A percentile compares a stretch with the other conserved stretches of the same genome.
Conservation (phyloP, 108 stramenopile species). For the Nitzschia sp. region DNA sequence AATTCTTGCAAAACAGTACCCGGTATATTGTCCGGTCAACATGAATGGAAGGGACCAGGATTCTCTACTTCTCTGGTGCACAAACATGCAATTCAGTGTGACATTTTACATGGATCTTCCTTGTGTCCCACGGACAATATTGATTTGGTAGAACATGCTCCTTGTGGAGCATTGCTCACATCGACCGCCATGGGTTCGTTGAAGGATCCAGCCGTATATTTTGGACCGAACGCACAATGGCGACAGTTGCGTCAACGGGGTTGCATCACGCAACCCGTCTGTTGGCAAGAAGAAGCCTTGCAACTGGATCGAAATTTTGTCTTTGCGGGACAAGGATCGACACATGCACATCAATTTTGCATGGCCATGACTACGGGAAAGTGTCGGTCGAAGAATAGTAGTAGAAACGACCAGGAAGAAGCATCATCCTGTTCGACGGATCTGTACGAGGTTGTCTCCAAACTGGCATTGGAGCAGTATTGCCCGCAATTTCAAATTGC, state of each 20-base stretch:
- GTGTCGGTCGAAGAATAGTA: constrained; percentile 9
- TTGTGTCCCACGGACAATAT: constrained; percentile 53
- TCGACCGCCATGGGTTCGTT: constrained; percentile 55
- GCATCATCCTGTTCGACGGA: neutral
- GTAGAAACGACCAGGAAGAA: neutral
- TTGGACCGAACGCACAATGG: constrained; percentile 49
- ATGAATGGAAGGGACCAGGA: neutral
- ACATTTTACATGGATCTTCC: constrained; percentile 61
- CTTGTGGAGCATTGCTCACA: constrained; percentile 39
- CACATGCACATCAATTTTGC: constrained; percentile 43
- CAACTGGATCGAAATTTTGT: constrained; percentile 27
- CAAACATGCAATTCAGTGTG: constrained; percentile 25
- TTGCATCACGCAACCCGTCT: constrained; percentile 37
- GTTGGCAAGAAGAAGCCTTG: constrained; percentile 39
- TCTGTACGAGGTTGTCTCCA: neutral
- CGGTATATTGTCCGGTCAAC: constrained; percentile 4
- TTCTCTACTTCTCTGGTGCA: neutral
- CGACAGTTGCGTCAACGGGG: constrained; percentile 24
- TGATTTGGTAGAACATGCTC: constrained; percentile 48
- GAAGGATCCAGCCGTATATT: constrained; percentile 43
- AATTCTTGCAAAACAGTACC: constrained; percentile 51
- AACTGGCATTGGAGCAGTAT: neutral
- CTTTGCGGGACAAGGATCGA: constrained; percentile 36
- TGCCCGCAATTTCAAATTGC: constrained; percentile 6
- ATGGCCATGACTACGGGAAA: constrained; percentile 47